Percentiles rank a stretch among this genome's conserved stretches.
These are phyloP conservation scores for Mycena galopus DNA, from an alignment of 768 basidiomycete species.

Conservation along the genomic window DNA sequence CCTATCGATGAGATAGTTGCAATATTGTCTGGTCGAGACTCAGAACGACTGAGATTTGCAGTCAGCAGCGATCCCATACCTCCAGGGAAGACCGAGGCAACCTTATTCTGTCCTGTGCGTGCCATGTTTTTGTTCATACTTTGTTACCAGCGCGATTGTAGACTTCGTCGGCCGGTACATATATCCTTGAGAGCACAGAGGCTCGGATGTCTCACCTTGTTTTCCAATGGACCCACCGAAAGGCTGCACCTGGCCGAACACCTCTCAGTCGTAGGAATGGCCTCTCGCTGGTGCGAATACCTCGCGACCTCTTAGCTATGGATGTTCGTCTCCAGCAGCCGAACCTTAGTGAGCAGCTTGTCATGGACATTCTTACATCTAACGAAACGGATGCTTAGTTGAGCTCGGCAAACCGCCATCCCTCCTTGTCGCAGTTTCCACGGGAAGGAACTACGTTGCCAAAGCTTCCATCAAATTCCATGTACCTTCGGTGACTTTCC, in stretches of 20 bases:
- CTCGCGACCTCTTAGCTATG: slow-evolving; percentile 71
- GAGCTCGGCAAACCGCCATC: slow-evolving; percentile 71
- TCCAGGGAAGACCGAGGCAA: slow-evolving; percentile 70
- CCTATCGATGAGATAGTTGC: slow-evolving; percentile 73
- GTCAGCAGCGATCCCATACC: slow-evolving; percentile 56
- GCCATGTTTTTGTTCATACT: background rate
- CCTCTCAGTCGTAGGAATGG: slow-evolving; percentile 44
- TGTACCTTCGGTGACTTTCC: slow-evolving; percentile 68
- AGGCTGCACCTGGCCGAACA: slow-evolving; percentile 43
- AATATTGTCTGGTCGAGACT: slow-evolving; percentile 71
- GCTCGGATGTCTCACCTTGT: slow-evolving; percentile 72
- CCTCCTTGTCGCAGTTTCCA: slow-evolving; percentile 69
- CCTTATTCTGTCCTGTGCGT: slow-evolving; percentile 81
- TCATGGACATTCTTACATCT: slow-evolving; percentile 11
- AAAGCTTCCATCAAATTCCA: slow-evolving; percentile 67
- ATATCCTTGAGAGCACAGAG: slow-evolving; percentile 76
- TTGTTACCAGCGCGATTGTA: slow-evolving; percentile 43
- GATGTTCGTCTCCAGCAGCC: slow-evolving; percentile 76
- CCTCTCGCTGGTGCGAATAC: slow-evolving; percentile 69
- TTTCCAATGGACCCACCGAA: slow-evolving; percentile 74
- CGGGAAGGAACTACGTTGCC: slow-evolving; percentile 77
- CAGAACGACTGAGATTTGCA: slow-evolving; percentile 71
- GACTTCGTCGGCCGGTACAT: slow-evolving; percentile 80
- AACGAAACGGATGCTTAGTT: slow-evolving; percentile 58
- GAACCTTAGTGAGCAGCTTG: slow-evolving; percentile 50